These are phyloP conservation scores for Shiraia sp. DNA, from an alignment of 2,329 filamentous ascomycete species.

Conservation along the genomic window DNA sequence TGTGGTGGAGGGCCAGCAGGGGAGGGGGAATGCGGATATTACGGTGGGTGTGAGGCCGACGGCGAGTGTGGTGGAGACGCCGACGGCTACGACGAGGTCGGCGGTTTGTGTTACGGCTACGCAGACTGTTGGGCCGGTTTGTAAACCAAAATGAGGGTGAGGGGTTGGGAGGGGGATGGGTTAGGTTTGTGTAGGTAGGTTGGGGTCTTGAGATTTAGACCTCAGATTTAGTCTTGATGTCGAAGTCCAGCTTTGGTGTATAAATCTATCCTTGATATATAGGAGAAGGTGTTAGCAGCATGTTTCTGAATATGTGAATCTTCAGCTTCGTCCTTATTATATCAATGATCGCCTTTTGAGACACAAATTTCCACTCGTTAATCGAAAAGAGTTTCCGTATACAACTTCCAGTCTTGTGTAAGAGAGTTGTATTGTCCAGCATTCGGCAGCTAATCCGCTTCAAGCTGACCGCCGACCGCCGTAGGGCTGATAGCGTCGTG, in stretches of 20 bases:
- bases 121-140: constrained; percentile 7
- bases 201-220: background rate
- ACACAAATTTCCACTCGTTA: too few species aligned
- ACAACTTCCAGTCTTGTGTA: too few species aligned
- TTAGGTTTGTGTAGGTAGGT: constrained; percentile 12
- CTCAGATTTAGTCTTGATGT: too few species aligned
- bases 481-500: constrained; percentile 13
- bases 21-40: constrained; percentile 3
- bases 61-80: constrained; percentile 2
- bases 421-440: too few species aligned
- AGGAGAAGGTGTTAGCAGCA: too few species aligned
- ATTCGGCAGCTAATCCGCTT: too few species aligned
- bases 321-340: too few species aligned
- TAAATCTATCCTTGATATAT: too few species aligned
- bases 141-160: background rate
- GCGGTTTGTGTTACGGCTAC: constrained; percentile 5
- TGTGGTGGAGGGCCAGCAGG: constrained; percentile 5
- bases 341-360: too few species aligned
- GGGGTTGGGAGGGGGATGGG: background rate
- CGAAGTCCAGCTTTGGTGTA: too few species aligned
- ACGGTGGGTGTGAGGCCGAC: constrained; percentile 7
- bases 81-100: constrained; percentile 4
- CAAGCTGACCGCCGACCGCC: constrained; percentile 10
- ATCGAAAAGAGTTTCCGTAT: too few species aligned
- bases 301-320: too few species aligned